These are phyloP conservation scores for Dichotomopilus funicola DNA, from an alignment of 2,329 filamentous ascomycete species.

Conservation along the genomic window DNA sequence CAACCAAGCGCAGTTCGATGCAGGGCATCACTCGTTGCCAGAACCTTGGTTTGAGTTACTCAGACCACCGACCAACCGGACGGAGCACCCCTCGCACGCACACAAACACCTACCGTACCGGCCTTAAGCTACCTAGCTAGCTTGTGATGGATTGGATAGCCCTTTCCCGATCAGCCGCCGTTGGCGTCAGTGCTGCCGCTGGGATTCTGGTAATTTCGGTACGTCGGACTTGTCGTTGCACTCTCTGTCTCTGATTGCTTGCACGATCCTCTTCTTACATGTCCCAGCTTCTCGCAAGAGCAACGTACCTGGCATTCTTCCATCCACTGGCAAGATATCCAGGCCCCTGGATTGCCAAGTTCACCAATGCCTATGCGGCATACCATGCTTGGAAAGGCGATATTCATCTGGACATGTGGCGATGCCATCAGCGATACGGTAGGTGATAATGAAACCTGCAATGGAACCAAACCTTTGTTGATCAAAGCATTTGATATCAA, in stretches of 20 bases:
- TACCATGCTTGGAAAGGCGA: conserved; percentile 2
- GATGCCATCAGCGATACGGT: conserved; percentile 1
- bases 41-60: not conserved
- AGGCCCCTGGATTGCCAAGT: not conserved
- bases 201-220: not conserved
- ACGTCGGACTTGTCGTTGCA: not conserved
- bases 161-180: not conserved
- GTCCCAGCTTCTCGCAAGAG: not conserved
- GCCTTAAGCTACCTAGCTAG: not conserved
- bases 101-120: not conserved
- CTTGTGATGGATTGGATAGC: not conserved
- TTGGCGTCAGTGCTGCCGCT: not conserved
- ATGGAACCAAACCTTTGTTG: not conserved
- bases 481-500: not conserved
- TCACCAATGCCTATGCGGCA: conserved; percentile 1
- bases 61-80: not conserved
- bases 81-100: not conserved
- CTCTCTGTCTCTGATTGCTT: not conserved
- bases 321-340: not conserved
- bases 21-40: not conserved
- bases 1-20: not conserved
- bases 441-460: not conserved
- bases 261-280: not conserved
- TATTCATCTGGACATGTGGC: conserved; percentile 3
- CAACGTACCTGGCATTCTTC: not conserved